Conservation (phyloP, 73 alveolate genomes). For the Urostyla sp. region DNA sequence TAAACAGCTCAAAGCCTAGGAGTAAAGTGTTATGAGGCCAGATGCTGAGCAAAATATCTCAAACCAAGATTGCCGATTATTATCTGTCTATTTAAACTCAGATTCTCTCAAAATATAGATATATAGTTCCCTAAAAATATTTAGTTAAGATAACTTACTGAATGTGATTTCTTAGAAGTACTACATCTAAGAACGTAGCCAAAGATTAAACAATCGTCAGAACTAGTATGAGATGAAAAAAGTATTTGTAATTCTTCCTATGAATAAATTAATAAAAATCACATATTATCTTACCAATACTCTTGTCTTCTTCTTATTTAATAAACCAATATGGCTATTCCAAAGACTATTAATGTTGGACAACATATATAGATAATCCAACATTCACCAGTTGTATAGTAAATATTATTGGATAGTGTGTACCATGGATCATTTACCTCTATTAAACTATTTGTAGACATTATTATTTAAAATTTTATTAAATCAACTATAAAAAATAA, state of each 20-base stretch:
- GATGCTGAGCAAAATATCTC: constrained; percentile 2
- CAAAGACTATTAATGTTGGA: no score
- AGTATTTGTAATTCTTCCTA: constrained; percentile 42
- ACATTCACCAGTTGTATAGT: no score
- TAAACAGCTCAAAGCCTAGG: neutral
- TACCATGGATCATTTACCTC: no score
- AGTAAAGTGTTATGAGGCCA: neutral
- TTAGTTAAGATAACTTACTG: neutral
- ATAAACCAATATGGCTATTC: no score
- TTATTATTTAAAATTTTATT: no score
- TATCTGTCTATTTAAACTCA: neutral
- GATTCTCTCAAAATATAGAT: neutral
- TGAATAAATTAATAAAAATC: neutral
- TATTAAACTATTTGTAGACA: no score
- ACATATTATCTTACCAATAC: no score
- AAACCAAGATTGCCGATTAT: neutral
- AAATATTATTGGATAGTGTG: no score
- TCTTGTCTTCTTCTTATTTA: no score
- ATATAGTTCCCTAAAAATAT: neutral
- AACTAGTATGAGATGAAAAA: constrained; percentile 17
- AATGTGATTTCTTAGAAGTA: neutral
- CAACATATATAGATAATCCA: no score
- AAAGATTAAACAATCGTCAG: neutral
- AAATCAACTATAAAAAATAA: no score
- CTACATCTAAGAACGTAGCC: neutral